phyloP scores from a whole-genome alignment of 371 early-diverging fungal species.

The Mortierella sp. region DNA sequence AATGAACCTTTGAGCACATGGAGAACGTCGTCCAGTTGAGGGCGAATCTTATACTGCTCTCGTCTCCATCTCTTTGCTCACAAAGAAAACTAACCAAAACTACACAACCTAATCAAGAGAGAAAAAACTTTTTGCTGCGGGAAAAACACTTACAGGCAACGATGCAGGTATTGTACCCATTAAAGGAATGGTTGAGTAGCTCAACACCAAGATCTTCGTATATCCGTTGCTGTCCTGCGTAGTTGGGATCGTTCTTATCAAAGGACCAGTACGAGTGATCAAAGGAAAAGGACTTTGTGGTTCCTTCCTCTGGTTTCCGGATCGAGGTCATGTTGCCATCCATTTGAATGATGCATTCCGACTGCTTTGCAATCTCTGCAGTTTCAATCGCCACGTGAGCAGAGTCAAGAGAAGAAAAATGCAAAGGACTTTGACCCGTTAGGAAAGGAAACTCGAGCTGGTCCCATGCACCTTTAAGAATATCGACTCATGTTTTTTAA shows the following conservation, averaged over 20 bases:
- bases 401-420: constrained; percentile 1
- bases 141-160: constrained; percentile 77
- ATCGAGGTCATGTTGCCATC: constrained; percentile 79
- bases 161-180: constrained; percentile 90
- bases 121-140: neutral
- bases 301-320: constrained; percentile 62
- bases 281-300: constrained; percentile 78
- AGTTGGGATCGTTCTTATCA: constrained; percentile 70
- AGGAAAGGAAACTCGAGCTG: constrained; percentile 4
- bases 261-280: constrained; percentile 91
- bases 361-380: constrained; percentile 72
- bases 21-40: neutral
- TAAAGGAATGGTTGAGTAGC: constrained; percentile 88
- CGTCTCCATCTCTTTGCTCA: constrained; percentile 10
- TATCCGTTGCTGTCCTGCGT: constrained; percentile 82
- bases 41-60: neutral
- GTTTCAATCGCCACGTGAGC: neutral
- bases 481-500: too few relatives aligned
- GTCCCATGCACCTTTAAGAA: constrained; percentile 7
- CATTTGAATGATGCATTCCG: constrained; percentile 75
- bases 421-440: neutral
- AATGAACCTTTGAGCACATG: constrained; percentile 4
- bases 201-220: constrained; percentile 83
- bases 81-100: constrained; percentile 50
- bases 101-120: constrained; percentile 45